Conservation (phyloP, 805 yeast species). For the Wickerhamomyces bovis region DNA sequence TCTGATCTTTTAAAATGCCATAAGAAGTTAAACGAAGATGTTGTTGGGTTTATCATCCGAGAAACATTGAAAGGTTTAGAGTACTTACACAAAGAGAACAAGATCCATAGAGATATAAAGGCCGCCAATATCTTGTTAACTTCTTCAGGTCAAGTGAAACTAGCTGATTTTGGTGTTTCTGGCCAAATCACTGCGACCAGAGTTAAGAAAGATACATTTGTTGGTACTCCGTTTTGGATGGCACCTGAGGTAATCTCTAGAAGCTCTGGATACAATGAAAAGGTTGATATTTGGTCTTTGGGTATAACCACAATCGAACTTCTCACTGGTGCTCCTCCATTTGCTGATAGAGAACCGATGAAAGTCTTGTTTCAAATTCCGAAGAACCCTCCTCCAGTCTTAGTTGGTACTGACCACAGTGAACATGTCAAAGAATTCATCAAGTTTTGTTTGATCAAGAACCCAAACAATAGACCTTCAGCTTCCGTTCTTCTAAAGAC, state of each 20-base stretch:
- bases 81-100: slow-evolving; percentile 68
- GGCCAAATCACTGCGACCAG: slow-evolving; percentile 68
- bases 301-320: slow-evolving; percentile 91
- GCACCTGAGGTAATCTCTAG: slow-evolving; percentile 89
- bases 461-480: slow-evolving; percentile 59
- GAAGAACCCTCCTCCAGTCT: slow-evolving; percentile 53
- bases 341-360: slow-evolving; percentile 66
- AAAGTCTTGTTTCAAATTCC: slow-evolving; percentile 71
- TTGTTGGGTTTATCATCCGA: slow-evolving; percentile 54
- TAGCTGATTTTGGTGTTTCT: slow-evolving; percentile 93
- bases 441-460: slow-evolving; percentile 56
- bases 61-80: slow-evolving; percentile 65
- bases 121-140: slow-evolving; percentile 84
- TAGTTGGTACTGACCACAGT: slow-evolving; percentile 38
- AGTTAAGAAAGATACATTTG: slow-evolving; percentile 66
- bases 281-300: slow-evolving; percentile 93
- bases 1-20: slow-evolving; percentile 59
- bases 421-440: slow-evolving; percentile 50
- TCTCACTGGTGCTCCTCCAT: slow-evolving; percentile 78
- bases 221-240: slow-evolving; percentile 98
- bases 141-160: slow-evolving; percentile 59
- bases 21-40: slow-evolving; percentile 50
- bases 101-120: slow-evolving; percentile 86
- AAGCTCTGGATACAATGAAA: slow-evolving; percentile 64
- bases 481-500: slow-evolving; percentile 50